phyloP scores from a whole-genome alignment of 2,329 filamentous ascomycete genomes.

The Aureobasidium zeae region DNA sequence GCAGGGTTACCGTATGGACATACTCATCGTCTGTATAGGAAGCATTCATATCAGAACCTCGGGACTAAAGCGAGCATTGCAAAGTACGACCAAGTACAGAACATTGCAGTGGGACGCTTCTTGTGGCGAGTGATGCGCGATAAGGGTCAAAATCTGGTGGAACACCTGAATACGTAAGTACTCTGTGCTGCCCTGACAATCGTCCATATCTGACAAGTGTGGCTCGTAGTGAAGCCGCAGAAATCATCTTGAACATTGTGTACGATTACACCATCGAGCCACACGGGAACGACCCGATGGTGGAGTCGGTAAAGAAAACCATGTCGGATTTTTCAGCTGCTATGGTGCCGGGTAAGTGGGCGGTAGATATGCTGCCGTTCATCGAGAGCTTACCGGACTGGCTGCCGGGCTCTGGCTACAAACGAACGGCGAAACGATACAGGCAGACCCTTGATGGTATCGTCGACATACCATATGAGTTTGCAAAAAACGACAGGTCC shows the following conservation, averaged over 20 bases:
- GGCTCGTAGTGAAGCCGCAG: conserved; percentile 31
- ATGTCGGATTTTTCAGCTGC: conserved; percentile 35
- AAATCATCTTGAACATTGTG: conserved; percentile 36
- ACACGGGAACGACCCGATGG: conserved; percentile 34
- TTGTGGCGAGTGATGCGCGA: conserved; percentile 34
- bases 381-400: conserved; percentile 37
- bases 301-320: conserved; percentile 34
- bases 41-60: conserved; percentile 37
- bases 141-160: conserved; percentile 30
- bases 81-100: conserved; percentile 36
- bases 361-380: conserved; percentile 40
- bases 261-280: conserved; percentile 40
- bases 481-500: conserved; percentile 35
- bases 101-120: conserved; percentile 38
- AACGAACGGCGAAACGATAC: conserved; percentile 34
- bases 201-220: conserved; percentile 1
- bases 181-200: conserved; percentile 22
- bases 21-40: conserved; percentile 35
- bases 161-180: conserved; percentile 40
- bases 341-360: conserved; percentile 35
- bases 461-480: conserved; percentile 35
- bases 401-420: conserved; percentile 39
- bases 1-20: no score
- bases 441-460: conserved; percentile 26
- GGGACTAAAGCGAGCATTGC: conserved; percentile 35